These are phyloP conservation scores for Royoungia palumana DNA, from an alignment of 768 basidiomycete genomes.

Conservation along the genomic window DNA sequence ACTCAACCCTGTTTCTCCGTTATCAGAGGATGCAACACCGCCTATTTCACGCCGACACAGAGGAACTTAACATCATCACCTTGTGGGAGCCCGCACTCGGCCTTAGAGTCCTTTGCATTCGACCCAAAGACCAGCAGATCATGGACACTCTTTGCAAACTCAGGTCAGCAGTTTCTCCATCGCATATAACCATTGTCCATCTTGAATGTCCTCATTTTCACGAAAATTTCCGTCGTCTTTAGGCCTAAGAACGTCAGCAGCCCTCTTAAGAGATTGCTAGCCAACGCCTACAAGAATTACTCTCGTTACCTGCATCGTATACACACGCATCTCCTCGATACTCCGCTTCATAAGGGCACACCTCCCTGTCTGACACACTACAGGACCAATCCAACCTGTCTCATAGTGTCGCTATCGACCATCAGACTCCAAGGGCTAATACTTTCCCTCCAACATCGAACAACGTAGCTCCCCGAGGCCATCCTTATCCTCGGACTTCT, in stretches of 20 bases:
- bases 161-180: conserved; percentile 3
- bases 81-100: neutral
- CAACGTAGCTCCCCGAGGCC: neutral
- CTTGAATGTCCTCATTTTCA: neutral
- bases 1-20: neutral
- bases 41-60: conserved; percentile 11
- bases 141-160: neutral
- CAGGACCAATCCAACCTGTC: neutral
- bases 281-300: conserved; percentile 25
- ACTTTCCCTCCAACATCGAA: conserved; percentile 7
- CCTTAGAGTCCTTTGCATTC: neutral
- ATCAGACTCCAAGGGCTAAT: neutral
- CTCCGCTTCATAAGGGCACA: neutral
- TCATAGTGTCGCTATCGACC: neutral
- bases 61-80: neutral
- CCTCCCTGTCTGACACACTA: neutral
- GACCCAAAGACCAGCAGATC: too few relatives aligned
- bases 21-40: neutral
- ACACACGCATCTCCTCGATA: neutral
- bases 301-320: conserved; percentile 6
- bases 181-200: neutral
- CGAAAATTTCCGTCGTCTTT: neutral
- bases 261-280: conserved; percentile 11
- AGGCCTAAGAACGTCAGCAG: conserved; percentile 1
- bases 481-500: conserved; percentile 2